Percentiles rank a stretch among this genome's conserved stretches.
Conservation (phyloP, 2,329 filamentous ascomycete genomes). For the Metarhizium humberi region DNA sequence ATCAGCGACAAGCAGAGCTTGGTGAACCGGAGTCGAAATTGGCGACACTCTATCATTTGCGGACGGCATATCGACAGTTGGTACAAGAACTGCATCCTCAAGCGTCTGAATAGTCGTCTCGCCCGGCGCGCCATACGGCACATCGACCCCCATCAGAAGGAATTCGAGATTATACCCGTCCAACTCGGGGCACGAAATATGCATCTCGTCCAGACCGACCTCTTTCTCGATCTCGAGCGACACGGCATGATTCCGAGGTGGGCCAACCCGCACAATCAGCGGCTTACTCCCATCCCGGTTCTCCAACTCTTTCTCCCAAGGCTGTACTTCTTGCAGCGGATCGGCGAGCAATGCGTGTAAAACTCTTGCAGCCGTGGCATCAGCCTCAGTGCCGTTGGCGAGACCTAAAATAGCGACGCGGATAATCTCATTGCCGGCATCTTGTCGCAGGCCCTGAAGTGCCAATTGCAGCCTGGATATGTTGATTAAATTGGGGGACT, state of each 20-base stretch:
- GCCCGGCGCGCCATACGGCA: conserved; percentile 22
- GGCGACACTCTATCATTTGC: conserved; percentile 54
- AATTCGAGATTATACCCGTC: conserved; percentile 57
- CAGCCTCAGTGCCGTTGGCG: conserved; percentile 25
- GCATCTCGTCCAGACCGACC: conserved; percentile 45
- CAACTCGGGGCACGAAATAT: conserved; percentile 53
- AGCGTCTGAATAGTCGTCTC: conserved; percentile 31
- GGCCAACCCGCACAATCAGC: conserved; percentile 50
- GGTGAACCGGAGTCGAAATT: conserved; percentile 76
- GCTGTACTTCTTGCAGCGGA: conserved; percentile 50
- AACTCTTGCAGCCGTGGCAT: conserved; percentile 50
- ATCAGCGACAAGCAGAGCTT: conserved; percentile 63
- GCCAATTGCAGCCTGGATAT: conserved; percentile 65
- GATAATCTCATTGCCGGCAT: conserved; percentile 45
- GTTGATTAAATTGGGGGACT: conserved; percentile 53
- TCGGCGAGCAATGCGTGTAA: conserved; percentile 63
- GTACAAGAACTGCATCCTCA: conserved; percentile 64
- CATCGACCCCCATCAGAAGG: conserved; percentile 42
- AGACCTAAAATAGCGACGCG: conserved; percentile 49
- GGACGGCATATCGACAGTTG: conserved; percentile 61
- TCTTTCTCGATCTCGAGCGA: conserved; percentile 19
- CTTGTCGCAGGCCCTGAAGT: conserved; percentile 51
- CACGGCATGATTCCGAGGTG: conserved; percentile 18
- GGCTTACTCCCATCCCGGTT: conserved; percentile 42
- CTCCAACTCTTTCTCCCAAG: conserved; percentile 59